Evolutionary conservation across 2,329 filamentous ascomycete species (phyloP).

Genomic region (Pseudogymnoascus pannorum): DNA sequence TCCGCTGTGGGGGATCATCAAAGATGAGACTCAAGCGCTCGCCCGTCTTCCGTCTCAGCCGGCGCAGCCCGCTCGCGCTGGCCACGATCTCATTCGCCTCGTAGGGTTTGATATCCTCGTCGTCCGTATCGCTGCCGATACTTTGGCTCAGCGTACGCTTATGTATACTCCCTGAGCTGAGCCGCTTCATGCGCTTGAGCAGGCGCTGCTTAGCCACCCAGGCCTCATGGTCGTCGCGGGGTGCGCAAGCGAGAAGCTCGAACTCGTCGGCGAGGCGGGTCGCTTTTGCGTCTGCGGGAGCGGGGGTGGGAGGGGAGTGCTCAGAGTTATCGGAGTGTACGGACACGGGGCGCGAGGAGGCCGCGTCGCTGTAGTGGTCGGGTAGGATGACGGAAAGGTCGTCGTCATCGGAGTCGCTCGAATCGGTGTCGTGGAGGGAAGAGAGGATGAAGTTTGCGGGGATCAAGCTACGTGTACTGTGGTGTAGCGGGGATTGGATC

Average conservation of each 20-base stretch:
- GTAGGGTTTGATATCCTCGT: slow-evolving; percentile 27
- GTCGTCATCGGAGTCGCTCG: slow-evolving; percentile 23
- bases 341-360: slow-evolving; percentile 20
- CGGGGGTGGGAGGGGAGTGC: slow-evolving; percentile 18
- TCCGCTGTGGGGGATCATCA: slow-evolving; percentile 28
- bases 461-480: slow-evolving; percentile 13
- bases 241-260: background rate
- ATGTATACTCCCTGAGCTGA: slow-evolving; percentile 25
- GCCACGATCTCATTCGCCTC: slow-evolving; percentile 23
- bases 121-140: slow-evolving; percentile 29
- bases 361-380: slow-evolving; percentile 29
- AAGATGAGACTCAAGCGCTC: slow-evolving; percentile 27
- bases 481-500: slow-evolving; percentile 22
- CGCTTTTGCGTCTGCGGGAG: slow-evolving; percentile 14
- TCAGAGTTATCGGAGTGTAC: slow-evolving; percentile 12
- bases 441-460: slow-evolving; percentile 22
- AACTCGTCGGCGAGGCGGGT: slow-evolving; percentile 15
- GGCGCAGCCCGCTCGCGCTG: slow-evolving; percentile 25
- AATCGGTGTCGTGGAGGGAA: slow-evolving; percentile 19
- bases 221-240: slow-evolving; percentile 14
- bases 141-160: slow-evolving; percentile 28
- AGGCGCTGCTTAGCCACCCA: slow-evolving; percentile 20
- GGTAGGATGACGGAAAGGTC: slow-evolving; percentile 23
- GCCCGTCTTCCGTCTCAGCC: slow-evolving; percentile 26
- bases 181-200: slow-evolving; percentile 24